Evolutionary conservation across 768 basidiomycete genomes (phyloP), one percentile per base, ranked within the genome.

Genomic region (Daedalea quercina): DNA sequence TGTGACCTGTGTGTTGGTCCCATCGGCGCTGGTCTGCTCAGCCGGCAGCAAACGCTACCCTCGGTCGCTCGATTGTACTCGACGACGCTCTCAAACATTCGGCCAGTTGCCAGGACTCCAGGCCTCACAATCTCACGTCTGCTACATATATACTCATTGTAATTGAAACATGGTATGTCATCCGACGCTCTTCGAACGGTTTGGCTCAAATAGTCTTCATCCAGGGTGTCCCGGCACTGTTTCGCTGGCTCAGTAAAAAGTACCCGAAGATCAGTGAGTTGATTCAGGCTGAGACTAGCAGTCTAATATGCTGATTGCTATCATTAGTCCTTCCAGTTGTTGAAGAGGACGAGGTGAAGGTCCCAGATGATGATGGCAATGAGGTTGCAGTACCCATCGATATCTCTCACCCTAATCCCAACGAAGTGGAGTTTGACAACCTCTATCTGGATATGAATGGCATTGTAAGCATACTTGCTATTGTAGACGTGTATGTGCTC

Each of bases 391-490:
- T 91, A 52, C 94, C 93, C 9, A 70, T 95, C 43, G 87, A 93
- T 67, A 91, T 88, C 57, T 72, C 80, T 26, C 65, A 73, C 34
- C 77, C 88, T 28, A 99, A 99, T 68, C 96, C 96, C n/a, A 99
- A 99, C 67, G 92, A 87, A 23, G 75, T 77, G 53, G 96, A 99
- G 72, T 92, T 94, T 60, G 96, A 99, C 73, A 93, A 91, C 67
- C 74, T 99, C 44, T 99, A 99, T 68, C 77, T 99, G 41, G 95
- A 99, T 67, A 98, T 99, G 96, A 99, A 99, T 68, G 96, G 92
- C 59, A 98, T 98, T 67, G 96, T 92, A 59, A 58, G 86, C 73
- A 20, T 25, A 19, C 20, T 31, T 37, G 13, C 24, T 11, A 35
- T 7, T 20, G 13, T n/a, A 28, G 17, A 47, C 31, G 44, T 40